Conservation (phyloP, 805 yeast species). For the Nakazawaea sp. region DNA sequence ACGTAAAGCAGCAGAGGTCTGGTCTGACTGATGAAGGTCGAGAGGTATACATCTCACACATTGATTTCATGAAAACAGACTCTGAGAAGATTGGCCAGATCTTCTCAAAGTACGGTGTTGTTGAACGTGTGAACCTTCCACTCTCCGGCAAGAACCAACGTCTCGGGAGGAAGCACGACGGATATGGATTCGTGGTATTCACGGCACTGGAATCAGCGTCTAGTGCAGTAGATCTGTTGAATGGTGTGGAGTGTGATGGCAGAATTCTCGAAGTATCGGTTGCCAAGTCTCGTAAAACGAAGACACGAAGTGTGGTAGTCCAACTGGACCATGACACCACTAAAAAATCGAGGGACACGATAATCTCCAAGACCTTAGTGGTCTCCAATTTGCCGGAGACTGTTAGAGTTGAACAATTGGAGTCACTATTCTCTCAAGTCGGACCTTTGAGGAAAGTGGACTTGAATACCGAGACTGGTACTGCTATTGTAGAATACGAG, state of each 20-base stretch:
- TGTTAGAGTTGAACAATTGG: slow-evolving; percentile 27
- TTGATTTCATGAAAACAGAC: slow-evolving; percentile 38
- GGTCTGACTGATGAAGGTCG: slow-evolving; percentile 47
- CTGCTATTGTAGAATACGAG: slow-evolving; percentile 45
- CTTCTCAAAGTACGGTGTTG: slow-evolving; percentile 43
- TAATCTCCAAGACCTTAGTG: slow-evolving; percentile 19
- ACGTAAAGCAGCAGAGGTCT: slow-evolving; percentile 29
- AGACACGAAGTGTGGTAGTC: slow-evolving; percentile 17
- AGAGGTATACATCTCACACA: slow-evolving; percentile 48
- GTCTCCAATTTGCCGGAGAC: slow-evolving; percentile 28
- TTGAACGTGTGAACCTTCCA: slow-evolving; percentile 41
- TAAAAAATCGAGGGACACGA: slow-evolving; percentile 3
- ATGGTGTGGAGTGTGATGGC: slow-evolving; percentile 36
- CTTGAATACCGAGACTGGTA: slow-evolving; percentile 35
- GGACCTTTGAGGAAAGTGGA: slow-evolving; percentile 36
- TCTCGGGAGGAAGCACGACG: slow-evolving; percentile 37
- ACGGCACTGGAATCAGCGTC: slow-evolving; percentile 34
- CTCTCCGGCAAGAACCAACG: slow-evolving; percentile 24
- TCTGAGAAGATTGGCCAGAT: slow-evolving; percentile 29
- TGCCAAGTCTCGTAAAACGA: neutral
- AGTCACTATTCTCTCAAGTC: slow-evolving; percentile 20
- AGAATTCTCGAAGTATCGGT: neutral
- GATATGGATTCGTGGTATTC: slow-evolving; percentile 62
- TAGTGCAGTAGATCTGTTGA: slow-evolving; percentile 32
- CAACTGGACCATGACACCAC: slow-evolving; percentile 2